Conservation (phyloP, 1,139 yeast genomes). For the Pneumocystis oryctolagi region DNA sequence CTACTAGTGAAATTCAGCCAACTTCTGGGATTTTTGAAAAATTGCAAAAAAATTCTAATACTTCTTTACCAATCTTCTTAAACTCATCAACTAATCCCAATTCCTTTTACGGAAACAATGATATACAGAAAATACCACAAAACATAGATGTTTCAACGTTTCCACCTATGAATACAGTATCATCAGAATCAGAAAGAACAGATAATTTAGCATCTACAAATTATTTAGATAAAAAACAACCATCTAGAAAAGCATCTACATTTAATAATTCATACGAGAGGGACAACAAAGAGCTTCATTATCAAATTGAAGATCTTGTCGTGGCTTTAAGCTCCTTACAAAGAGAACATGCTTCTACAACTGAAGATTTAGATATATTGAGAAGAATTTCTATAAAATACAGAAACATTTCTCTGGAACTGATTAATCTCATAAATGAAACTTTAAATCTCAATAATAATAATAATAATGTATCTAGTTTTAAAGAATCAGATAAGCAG, state of each 20-base stretch:
- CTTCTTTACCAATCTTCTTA: conserved; percentile 3
- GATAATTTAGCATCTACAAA: conserved; percentile 3
- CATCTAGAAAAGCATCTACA: not conserved
- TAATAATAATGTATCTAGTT: not conserved
- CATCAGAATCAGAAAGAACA: conserved; percentile 6
- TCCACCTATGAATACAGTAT: conserved; percentile 1
- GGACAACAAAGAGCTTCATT: conserved; percentile 13
- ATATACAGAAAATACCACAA: conserved; percentile 3
- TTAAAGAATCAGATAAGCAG: not conserved
- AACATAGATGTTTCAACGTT: conserved; percentile 1
- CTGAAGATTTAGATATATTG: conserved; percentile 9
- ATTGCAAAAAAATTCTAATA: conserved; percentile 6
- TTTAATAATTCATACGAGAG: conserved; percentile 3
- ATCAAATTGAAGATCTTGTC: conserved; percentile 17
- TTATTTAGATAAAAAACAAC: not conserved
- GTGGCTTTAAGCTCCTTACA: conserved; percentile 15
- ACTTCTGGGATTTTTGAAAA: conserved; percentile 12
- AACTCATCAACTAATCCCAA: conserved; percentile 2
- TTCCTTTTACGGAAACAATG: not conserved
- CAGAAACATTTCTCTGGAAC: not conserved
- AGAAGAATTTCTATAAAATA: conserved; percentile 1
- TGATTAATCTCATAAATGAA: not conserved
- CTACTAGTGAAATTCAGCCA: conserved; percentile 13
- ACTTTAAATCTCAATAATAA: not conserved
- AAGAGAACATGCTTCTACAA: conserved; percentile 11